Percentiles rank a stretch among this genome's conserved stretches.
Evolutionary conservation across 331 rosid species (phyloP).

Genomic region (Malus hybrid): DNA sequence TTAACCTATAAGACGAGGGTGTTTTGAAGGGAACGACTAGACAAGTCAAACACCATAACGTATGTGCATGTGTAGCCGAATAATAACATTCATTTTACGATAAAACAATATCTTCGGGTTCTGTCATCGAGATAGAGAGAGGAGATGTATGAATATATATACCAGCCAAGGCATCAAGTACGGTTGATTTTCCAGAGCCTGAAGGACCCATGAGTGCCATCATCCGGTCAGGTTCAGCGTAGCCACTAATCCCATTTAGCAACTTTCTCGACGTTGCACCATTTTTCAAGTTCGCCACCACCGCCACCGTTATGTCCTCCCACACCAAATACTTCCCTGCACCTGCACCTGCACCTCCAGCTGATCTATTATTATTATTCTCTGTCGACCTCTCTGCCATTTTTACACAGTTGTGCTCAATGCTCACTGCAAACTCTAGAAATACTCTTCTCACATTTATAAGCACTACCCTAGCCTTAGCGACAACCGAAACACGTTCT

Average conservation of each 20-base stretch:
- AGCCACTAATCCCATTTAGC: constrained; percentile 8
- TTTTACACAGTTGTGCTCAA: background rate
- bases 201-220: constrained; percentile 25
- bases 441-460: background rate
- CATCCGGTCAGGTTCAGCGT: constrained; percentile 5
- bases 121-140: background rate
- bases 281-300: background rate
- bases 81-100: background rate
- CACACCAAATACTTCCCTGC: constrained; percentile 7
- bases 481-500: background rate
- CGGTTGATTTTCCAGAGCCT: constrained; percentile 14
- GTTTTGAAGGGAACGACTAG: background rate
- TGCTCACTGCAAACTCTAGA: no score
- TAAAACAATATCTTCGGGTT: background rate
- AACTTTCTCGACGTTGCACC: background rate
- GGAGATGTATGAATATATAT: background rate
- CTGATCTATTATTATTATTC: background rate
- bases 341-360: background rate
- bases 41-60: no score
- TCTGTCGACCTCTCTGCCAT: background rate
- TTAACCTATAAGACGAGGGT: background rate
- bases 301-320: constrained; percentile 2
- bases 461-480: background rate
- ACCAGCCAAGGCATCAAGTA: constrained; percentile 20
- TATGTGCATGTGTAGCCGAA: background rate